Base-by-base conservation (phyloP, 345 rosid genomes). In the Cochlearia excelsa region DNA sequence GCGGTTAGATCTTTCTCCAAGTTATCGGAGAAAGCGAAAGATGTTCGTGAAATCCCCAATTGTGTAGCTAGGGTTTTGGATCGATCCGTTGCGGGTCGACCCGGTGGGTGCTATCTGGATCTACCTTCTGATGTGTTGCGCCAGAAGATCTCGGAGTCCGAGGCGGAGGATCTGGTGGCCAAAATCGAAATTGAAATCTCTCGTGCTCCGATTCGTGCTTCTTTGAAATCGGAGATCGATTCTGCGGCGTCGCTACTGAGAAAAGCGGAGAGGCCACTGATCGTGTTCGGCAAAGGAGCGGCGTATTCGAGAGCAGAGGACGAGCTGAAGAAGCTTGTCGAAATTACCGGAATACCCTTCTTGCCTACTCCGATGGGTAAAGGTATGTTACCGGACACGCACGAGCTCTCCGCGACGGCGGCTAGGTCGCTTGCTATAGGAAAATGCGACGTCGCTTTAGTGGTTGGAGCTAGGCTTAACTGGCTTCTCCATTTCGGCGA, bases 311-410 rank as follows among this genome's bases (percentile, higher is more conserved):
- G 84, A 55, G 94, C 94, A 0, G 97, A 93, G 77, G 73, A 69
- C 44, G 92, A 87, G 62, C 37, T 93, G 66, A 86, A 68, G 84
- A 76, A 76, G 76, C 69, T 89, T 3, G 85, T 93, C 37, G 92
- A 87, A 46, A 67, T 60, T 8, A 87, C 94, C 1, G 90, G 95
- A 40, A 83, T 89, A 41, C 99, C 99, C 0, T 93, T 93, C 69
- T 68, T 89, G 69, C 97, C 99, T 0, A 89, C 99, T 26, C 97
- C 99, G 1, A 89, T 89, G 99, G 99, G 99, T 30, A 93, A 93
- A 78, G 99, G 99, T n/a, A 59, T 93, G 78, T 70, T 93, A 74
- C 83, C 93, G 6, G 99, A 93, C 69, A 74, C 86, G 1, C 99
- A 93, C 67, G 84, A 81, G 58, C 80, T 93, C 10, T 93, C 95